Conservation (phyloP, 139 green algal genomes). For the Closterium sp. region DNA sequence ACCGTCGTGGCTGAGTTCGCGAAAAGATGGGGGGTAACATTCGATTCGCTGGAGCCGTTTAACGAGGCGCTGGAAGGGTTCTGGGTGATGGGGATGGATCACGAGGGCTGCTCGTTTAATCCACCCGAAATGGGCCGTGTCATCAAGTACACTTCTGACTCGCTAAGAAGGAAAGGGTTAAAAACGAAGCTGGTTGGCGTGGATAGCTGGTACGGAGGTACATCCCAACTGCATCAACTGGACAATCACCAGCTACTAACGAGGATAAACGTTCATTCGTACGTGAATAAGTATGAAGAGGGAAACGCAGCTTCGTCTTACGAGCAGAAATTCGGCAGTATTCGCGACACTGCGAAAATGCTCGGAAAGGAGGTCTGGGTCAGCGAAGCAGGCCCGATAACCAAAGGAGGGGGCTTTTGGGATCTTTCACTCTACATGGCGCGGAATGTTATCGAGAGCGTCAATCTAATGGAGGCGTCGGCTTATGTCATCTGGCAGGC, state of each 20-base stretch:
- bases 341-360: constrained; percentile 11
- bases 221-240: too few species aligned
- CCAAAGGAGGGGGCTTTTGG: constrained; percentile 2
- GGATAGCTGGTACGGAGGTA: too few species aligned
- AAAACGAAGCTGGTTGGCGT: too few species aligned
- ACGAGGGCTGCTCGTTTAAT: constrained; percentile 47
- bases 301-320: too few species aligned
- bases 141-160: constrained; percentile 1
- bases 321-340: too few species aligned
- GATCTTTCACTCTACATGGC: constrained; percentile 20
- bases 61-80: constrained; percentile 46
- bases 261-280: too few species aligned
- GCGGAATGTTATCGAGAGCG: constrained; percentile 7
- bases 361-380: constrained; percentile 49
- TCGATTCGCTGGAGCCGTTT: constrained; percentile 48
- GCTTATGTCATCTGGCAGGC: constrained; percentile 52
- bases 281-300: too few species aligned
- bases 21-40: constrained; percentile 23
- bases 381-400: constrained; percentile 40
- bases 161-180: constrained; percentile 4
- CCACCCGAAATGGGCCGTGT: constrained; percentile 13
- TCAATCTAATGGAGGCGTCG: constrained; percentile 40
- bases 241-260: too few species aligned
- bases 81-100: constrained; percentile 45
- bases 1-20: constrained; percentile 33